Evolutionary conservation across 441 rosid species (phyloP).

Genomic region (Brassica hybrid): DNA sequence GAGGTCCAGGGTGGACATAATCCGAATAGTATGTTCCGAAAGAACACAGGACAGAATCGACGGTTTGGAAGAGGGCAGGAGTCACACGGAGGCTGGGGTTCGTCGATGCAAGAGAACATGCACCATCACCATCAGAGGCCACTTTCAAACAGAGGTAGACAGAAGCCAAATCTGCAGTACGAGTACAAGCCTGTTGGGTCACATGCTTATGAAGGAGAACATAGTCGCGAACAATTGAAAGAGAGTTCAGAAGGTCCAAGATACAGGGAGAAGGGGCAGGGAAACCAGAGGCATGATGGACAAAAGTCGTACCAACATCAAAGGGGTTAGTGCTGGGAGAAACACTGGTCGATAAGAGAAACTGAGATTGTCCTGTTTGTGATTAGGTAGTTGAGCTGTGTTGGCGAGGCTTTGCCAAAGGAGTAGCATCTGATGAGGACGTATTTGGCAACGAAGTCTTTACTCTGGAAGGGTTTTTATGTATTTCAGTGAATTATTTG

Average conservation of each 20-base stretch:
- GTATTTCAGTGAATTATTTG: slow-evolving; percentile 31
- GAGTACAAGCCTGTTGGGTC: slow-evolving; percentile 91
- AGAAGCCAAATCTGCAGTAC: slow-evolving; percentile 60
- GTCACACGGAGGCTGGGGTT: slow-evolving; percentile 73
- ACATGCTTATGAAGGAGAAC: slow-evolving; percentile 48
- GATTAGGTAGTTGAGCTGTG: slow-evolving; percentile 33
- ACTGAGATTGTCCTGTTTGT: slow-evolving; percentile 20
- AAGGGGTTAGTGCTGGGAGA: slow-evolving; percentile 48
- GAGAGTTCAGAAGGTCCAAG: slow-evolving; percentile 63
- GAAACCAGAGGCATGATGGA: slow-evolving; percentile 68
- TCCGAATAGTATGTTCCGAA: slow-evolving; percentile 52
- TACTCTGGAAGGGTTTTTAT: not conserved
- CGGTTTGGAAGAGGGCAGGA: slow-evolving; percentile 67
- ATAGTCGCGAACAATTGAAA: slow-evolving; percentile 40
- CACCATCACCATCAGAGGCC: slow-evolving; percentile 56
- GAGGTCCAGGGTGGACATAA: slow-evolving; percentile 56
- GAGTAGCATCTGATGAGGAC: slow-evolving; percentile 29
- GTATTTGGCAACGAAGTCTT: slow-evolving; percentile 33
- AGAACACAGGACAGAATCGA: slow-evolving; percentile 62
- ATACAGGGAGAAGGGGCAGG: slow-evolving; percentile 73
- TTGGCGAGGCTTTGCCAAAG: slow-evolving; percentile 17
- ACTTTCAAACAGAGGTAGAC: slow-evolving; percentile 62
- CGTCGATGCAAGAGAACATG: slow-evolving; percentile 58
- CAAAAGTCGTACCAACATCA: slow-evolving; percentile 57
- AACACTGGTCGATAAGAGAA: slow-evolving; percentile 49